These are phyloP conservation scores for Globisporangium nodosum DNA, from an alignment of 352 stramenopile species.

Conservation along the genomic window DNA sequence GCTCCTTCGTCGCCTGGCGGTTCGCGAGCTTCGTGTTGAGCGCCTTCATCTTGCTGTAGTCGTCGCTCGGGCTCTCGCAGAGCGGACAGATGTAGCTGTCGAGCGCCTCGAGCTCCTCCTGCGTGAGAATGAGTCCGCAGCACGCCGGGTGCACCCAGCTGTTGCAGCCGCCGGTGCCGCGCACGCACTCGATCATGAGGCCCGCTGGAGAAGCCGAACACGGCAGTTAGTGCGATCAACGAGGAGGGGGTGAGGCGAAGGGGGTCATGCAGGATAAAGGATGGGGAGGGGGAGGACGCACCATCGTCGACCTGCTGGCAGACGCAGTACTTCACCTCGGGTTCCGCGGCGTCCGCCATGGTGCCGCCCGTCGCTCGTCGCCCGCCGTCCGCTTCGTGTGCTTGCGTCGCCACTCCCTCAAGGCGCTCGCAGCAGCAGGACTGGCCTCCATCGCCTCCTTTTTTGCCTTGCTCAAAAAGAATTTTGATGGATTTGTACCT, in stretches of 20 bases:
- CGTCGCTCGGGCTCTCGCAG: conserved; percentile 64
- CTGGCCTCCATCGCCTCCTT: conserved; percentile 8
- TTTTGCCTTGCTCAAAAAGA: too few species aligned
- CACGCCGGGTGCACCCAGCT: conserved; percentile 89
- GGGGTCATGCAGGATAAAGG: background rate
- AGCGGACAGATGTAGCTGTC: conserved; percentile 84
- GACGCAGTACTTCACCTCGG: conserved; percentile 72
- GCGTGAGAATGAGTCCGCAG: conserved; percentile 81
- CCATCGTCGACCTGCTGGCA: conserved; percentile 76
- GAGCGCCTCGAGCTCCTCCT: conserved; percentile 81
- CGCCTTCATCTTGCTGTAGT: conserved; percentile 55
- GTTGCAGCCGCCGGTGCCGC: conserved; percentile 85
- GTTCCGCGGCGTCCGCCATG: conserved; percentile 32
- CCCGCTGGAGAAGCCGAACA: conserved; percentile 23
- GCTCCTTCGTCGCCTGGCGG: conserved; percentile 39
- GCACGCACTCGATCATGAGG: conserved; percentile 93
- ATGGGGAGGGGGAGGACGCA: conserved; percentile 15
- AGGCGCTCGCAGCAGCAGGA: background rate
- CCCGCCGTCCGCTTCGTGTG: background rate
- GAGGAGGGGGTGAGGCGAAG: background rate
- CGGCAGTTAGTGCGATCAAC: background rate
- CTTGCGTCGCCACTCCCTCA: conserved; percentile 4
- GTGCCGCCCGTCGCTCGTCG: background rate
- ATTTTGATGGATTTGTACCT: too few species aligned
- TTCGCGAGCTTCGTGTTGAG: conserved; percentile 79